These are phyloP conservation scores for Athelia psychrophila DNA, from an alignment of 1,284 basidiomycete species.

Conservation along the genomic window DNA sequence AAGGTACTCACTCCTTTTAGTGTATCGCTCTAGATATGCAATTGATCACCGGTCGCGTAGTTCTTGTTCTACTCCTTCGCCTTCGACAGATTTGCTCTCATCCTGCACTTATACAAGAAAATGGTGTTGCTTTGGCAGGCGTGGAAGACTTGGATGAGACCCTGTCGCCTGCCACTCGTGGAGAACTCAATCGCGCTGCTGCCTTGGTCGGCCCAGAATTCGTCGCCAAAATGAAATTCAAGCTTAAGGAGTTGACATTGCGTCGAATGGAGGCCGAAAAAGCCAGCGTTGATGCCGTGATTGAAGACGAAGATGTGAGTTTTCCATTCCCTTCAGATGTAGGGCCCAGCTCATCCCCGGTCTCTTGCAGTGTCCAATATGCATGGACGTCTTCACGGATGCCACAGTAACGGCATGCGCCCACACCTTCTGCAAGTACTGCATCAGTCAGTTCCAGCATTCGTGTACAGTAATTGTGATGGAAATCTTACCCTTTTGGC, in stretches of 20 bases:
- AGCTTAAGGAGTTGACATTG: slow-evolving; percentile 37
- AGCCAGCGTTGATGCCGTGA: neutral
- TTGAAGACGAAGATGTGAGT: slow-evolving; percentile 31
- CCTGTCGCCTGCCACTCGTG: slow-evolving; percentile 25
- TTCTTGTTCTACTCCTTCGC: slow-evolving; percentile 52
- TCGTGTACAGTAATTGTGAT: slow-evolving; percentile 3
- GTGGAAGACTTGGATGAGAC: slow-evolving; percentile 35
- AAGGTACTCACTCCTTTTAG: slow-evolving; percentile 22
- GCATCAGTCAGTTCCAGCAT: slow-evolving; percentile 37
- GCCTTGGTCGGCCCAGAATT: slow-evolving; percentile 42
- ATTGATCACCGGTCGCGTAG: slow-evolving; percentile 17
- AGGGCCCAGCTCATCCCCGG: neutral
- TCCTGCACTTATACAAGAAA: slow-evolving; percentile 49
- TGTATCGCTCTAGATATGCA: neutral
- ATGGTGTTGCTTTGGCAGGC: slow-evolving; percentile 34
- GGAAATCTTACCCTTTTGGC: slow-evolving; percentile 5
- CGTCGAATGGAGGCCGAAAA: slow-evolving; percentile 45
- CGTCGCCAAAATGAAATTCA: slow-evolving; percentile 43
- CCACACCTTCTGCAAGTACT: slow-evolving; percentile 51
- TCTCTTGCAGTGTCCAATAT: slow-evolving; percentile 48
- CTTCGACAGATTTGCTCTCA: slow-evolving; percentile 57
- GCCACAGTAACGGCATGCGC: slow-evolving; percentile 46
- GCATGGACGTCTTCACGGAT: slow-evolving; percentile 44
- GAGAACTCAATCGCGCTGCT: slow-evolving; percentile 43
- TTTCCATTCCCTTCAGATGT: neutral